Evolutionary conservation across 1,284 basidiomycete species (phyloP).

Genomic region (Sanghuangporus sanghuang): DNA sequence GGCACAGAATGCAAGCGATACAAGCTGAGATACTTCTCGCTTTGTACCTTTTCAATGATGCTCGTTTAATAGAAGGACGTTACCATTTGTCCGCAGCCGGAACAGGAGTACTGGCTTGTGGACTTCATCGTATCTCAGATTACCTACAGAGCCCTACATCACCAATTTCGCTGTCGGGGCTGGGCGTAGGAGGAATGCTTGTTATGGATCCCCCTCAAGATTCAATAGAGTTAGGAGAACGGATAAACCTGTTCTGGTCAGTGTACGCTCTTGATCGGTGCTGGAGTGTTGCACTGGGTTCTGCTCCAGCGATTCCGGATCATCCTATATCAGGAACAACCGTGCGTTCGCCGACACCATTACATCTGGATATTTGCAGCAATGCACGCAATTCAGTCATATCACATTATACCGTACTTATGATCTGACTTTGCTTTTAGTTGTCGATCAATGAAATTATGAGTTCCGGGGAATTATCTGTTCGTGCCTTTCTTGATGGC

Average conservation of each 20-base stretch:
- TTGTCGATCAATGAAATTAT: not conserved
- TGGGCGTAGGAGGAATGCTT: not conserved
- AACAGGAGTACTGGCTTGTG: constrained; percentile 3
- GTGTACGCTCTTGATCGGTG: constrained; percentile 10
- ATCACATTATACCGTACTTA: not conserved
- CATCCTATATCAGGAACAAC: constrained; percentile 6
- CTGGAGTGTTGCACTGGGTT: constrained; percentile 15
- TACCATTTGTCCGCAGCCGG: constrained; percentile 14
- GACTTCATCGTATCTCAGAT: constrained; percentile 11
- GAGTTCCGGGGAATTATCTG: not conserved
- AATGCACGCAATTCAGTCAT: not conserved
- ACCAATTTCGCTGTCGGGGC: not conserved
- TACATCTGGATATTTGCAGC: constrained; percentile 1
- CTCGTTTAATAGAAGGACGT: constrained; percentile 14
- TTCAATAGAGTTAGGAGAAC: constrained; percentile 7
- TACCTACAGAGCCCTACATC: not conserved
- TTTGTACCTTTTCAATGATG: constrained; percentile 11
- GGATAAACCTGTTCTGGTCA: constrained; percentile 14
- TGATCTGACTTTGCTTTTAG: not conserved
- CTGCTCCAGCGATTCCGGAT: constrained; percentile 7
- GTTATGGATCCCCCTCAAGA: not conserved
- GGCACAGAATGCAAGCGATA: constrained; percentile 9
- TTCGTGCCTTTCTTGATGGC: not conserved
- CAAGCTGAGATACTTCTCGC: constrained; percentile 17
- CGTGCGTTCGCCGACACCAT: constrained; percentile 14